phyloP scores from a whole-genome alignment of 2,329 filamentous ascomycete species.

The Davidsoniella virescens region DNA sequence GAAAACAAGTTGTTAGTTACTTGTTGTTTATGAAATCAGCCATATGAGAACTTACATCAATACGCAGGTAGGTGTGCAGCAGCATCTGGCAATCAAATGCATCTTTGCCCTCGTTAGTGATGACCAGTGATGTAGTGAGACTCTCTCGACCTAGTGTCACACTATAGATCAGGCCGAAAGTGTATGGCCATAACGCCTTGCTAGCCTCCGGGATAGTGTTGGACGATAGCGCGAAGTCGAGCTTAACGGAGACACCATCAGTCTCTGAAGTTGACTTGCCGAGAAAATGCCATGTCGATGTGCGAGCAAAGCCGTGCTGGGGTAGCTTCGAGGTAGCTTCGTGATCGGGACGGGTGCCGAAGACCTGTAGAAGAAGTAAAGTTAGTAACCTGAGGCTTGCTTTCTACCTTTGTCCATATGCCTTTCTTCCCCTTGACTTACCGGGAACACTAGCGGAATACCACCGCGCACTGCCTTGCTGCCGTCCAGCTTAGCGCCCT shows the following conservation, averaged over 20 bases:
- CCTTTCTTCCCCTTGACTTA: constrained; percentile 26
- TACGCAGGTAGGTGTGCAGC: constrained; percentile 75
- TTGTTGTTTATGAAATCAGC: not conserved
- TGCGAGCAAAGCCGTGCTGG: constrained; percentile 91
- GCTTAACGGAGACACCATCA: constrained; percentile 53
- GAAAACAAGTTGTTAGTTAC: not conserved
- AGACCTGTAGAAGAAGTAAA: constrained; percentile 40
- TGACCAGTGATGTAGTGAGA: constrained; percentile 66
- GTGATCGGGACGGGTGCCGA: constrained; percentile 65
- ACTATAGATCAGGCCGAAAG: constrained; percentile 84
- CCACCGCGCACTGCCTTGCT: constrained; percentile 81
- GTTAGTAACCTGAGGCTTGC: not conserved
- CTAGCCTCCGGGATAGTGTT: constrained; percentile 52
- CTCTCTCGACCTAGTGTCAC: constrained; percentile 64
- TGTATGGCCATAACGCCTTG: constrained; percentile 63
- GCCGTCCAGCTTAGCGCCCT: constrained; percentile 66
- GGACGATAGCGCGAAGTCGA: constrained; percentile 83
- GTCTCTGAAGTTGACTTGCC: constrained; percentile 52
- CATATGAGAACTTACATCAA: constrained; percentile 46
- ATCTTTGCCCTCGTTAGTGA: constrained; percentile 71
- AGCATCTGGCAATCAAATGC: constrained; percentile 84
- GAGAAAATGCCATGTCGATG: constrained; percentile 80
- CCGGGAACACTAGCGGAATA: constrained; percentile 84
- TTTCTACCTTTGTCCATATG: too few relatives aligned
- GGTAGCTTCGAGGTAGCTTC: constrained; percentile 64